phyloP scores from a whole-genome alignment of 1,284 basidiomycete species.

The Trametes polyzona region DNA sequence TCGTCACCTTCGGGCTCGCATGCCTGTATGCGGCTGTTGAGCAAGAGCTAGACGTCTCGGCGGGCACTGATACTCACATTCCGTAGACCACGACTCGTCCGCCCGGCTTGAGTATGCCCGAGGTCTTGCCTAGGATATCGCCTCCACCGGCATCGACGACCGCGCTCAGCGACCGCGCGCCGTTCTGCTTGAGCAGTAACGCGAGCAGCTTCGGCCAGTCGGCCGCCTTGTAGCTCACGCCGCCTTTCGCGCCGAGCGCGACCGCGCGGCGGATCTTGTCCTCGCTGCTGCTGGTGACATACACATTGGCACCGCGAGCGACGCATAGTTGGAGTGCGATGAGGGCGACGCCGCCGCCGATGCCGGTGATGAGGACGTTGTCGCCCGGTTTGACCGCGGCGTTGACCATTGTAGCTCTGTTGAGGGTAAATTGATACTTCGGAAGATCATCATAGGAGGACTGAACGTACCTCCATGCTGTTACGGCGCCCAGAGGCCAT shows the following conservation, averaged over 20 bases:
- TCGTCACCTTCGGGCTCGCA: constrained; percentile 58
- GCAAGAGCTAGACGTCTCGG: neutral
- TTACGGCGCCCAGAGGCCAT: constrained; percentile 79
- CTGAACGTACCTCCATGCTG: constrained; percentile 74
- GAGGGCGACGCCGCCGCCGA: constrained; percentile 85
- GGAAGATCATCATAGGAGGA: neutral
- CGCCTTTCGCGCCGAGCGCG: constrained; percentile 76
- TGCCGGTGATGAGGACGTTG: constrained; percentile 79
- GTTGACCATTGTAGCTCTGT: constrained; percentile 73
- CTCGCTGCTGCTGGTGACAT: constrained; percentile 77
- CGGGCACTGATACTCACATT: constrained; percentile 53
- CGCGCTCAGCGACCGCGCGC: constrained; percentile 54
- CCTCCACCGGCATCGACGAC: constrained; percentile 86
- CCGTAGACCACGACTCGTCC: constrained; percentile 79
- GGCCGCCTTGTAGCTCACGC: constrained; percentile 75
- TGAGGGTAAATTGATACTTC: neutral
- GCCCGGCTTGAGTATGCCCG: constrained; percentile 66
- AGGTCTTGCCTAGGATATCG: constrained; percentile 65
- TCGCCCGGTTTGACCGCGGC: constrained; percentile 66
- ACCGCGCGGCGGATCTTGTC: constrained; percentile 75
- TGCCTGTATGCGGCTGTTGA: constrained; percentile 52
- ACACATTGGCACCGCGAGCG: constrained; percentile 79
- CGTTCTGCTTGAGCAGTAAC: constrained; percentile 49
- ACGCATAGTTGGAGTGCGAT: constrained; percentile 78
- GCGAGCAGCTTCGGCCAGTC: constrained; percentile 68